These are phyloP conservation scores for Exophiala viscosa DNA, from an alignment of 2,329 filamentous ascomycete genomes.

Conservation along the genomic window DNA sequence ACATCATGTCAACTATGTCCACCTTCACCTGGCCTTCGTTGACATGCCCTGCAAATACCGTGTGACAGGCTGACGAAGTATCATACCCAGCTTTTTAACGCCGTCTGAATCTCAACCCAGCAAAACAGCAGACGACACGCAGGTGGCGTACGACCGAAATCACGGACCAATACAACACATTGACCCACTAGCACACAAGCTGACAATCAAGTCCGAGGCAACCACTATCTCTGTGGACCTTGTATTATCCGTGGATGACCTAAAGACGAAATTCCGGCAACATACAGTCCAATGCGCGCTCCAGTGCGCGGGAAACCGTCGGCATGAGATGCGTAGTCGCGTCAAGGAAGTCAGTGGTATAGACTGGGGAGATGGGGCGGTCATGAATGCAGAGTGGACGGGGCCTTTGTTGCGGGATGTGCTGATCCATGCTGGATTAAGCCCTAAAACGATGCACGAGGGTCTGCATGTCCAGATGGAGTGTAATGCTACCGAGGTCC, in stretches of 20 bases:
- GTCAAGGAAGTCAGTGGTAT: conserved; percentile 58
- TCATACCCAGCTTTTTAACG: not conserved
- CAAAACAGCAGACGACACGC: not conserved
- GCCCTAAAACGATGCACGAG: conserved; percentile 28
- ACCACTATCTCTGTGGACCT: conserved; percentile 35
- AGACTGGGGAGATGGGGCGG: conserved; percentile 58
- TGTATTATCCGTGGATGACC: conserved; percentile 44
- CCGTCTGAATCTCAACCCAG: not conserved
- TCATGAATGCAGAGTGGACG: conserved; percentile 59
- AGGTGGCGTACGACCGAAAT: conserved; percentile 51
- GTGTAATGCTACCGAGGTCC: conserved; percentile 48
- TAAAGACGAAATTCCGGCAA: conserved; percentile 48
- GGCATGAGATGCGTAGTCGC: conserved; percentile 58
- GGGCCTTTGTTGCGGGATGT: conserved; percentile 53
- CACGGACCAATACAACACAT: conserved; percentile 51
- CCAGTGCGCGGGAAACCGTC: conserved; percentile 58
- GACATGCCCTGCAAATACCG: not conserved
- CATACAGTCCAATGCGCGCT: conserved; percentile 54
- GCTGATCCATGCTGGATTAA: conserved; percentile 44
- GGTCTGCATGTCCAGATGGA: conserved; percentile 52
- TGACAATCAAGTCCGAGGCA: conserved; percentile 42
- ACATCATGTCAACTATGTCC: not conserved
- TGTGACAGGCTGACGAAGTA: not conserved
- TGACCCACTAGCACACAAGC: conserved; percentile 32
- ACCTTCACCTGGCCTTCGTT: not conserved